Evolutionary conservation across 2,329 filamentous ascomycete genomes (phyloP).

Genomic region (Colletotrichum paranaense): DNA sequence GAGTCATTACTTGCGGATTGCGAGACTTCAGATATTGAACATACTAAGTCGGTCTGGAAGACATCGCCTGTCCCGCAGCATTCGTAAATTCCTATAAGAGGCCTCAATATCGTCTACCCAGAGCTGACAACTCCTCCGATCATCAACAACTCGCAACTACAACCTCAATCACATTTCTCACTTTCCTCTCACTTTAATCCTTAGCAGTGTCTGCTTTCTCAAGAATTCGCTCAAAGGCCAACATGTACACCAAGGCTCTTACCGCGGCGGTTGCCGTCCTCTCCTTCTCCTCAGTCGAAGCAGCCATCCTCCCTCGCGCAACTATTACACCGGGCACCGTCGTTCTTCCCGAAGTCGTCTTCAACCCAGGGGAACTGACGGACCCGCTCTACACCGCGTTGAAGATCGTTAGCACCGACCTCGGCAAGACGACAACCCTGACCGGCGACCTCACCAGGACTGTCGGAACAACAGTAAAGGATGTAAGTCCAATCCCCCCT

Average conservation of each 20-base stretch:
- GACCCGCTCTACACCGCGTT: not conserved
- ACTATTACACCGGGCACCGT: not conserved
- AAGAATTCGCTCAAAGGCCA: not conserved
- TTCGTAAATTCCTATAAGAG: not conserved
- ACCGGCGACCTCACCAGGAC: not conserved
- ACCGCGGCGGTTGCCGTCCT: not conserved
- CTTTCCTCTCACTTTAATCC: no score
- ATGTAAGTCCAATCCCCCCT: not conserved
- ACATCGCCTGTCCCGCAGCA: not conserved
- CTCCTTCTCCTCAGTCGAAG: not conserved
- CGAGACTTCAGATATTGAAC: not conserved
- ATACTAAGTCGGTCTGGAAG: not conserved
- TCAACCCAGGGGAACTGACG: not conserved
- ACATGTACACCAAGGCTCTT: not conserved
- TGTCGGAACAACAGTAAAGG: not conserved
- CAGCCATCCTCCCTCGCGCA: conserved; percentile 4
- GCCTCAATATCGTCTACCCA: not conserved
- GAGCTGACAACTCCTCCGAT: not conserved
- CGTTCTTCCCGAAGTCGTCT: conserved; percentile 11
- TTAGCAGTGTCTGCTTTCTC: no score
- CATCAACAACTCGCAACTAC: not conserved
- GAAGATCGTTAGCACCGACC: not conserved
- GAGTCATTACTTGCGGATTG: not conserved
- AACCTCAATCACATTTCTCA: not conserved
- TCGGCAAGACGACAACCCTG: not conserved